These are phyloP conservation scores for Achaetomium macrosporum DNA, from an alignment of 2,329 filamentous ascomycete species.

Conservation along the genomic window DNA sequence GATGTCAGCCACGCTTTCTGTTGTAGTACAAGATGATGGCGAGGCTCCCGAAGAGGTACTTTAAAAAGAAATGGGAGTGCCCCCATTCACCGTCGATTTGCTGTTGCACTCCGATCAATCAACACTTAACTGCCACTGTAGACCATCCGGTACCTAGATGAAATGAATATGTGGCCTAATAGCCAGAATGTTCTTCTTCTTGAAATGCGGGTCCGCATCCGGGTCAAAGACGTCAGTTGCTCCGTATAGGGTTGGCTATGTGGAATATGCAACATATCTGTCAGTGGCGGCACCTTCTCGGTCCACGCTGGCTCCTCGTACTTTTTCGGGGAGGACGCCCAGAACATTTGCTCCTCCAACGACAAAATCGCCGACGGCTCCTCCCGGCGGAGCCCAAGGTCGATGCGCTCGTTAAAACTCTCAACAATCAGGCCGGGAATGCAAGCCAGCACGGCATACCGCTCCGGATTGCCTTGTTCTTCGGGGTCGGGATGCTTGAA, in stretches of 20 bases:
- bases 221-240: neutral
- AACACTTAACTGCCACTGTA: no score
- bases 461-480: neutral
- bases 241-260: neutral
- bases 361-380: neutral
- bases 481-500: neutral
- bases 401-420: neutral
- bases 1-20: no score
- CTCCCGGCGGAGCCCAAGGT: neutral
- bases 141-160: neutral
- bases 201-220: neutral
- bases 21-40: no score
- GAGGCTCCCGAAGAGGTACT: no score
- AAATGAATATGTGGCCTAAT: neutral
- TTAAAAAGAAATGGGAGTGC: no score
- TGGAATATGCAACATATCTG: neutral
- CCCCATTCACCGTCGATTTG: no score
- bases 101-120: no score
- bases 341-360: neutral
- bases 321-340: neutral
- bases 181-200: neutral
- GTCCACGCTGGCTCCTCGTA: neutral
- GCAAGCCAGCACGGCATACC: neutral
- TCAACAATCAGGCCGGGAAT: neutral
- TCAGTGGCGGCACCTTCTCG: neutral